Conservation (phyloP, 2,329 filamentous ascomycete genomes). For the Graphilbum sp. region DNA sequence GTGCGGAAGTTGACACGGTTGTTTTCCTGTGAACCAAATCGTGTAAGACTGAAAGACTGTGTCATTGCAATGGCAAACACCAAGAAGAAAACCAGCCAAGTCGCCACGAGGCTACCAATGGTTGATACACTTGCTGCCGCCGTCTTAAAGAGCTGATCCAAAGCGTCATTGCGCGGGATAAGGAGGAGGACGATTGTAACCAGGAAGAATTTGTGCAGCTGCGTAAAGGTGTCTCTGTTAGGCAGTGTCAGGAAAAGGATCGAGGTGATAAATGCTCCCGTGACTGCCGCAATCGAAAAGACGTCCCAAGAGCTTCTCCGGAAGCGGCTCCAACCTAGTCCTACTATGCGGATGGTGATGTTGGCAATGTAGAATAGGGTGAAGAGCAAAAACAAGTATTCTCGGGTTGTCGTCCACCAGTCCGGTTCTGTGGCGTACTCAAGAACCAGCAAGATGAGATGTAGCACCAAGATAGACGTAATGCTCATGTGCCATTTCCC, state of each 20-base stretch:
- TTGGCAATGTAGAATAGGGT: conserved; percentile 73
- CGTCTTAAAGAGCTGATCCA: conserved; percentile 98
- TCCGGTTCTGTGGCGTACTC: conserved; percentile 67
- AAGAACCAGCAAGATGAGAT: conserved; percentile 65
- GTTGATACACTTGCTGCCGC: conserved; percentile 82
- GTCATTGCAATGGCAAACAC: conserved; percentile 94
- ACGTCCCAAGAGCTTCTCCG: conserved; percentile 90
- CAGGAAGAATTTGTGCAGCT: conserved; percentile 86
- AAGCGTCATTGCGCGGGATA: conserved; percentile 89
- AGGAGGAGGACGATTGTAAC: conserved; percentile 79
- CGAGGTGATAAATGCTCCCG: conserved; percentile 69
- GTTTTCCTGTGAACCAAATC: conserved; percentile 57
- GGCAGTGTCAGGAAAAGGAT: conserved; percentile 52
- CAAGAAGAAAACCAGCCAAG: conserved; percentile 93
- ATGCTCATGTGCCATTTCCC: conserved; percentile 80
- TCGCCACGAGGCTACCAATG: conserved; percentile 83
- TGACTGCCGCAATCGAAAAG: conserved; percentile 66
- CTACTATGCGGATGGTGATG: conserved; percentile 66
- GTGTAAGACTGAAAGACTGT: conserved; percentile 86
- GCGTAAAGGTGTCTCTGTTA: conserved; percentile 47
- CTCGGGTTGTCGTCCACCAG: conserved; percentile 56
- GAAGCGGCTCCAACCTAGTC: conserved; percentile 84
- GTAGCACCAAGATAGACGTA: conserved; percentile 63
- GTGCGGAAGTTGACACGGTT: conserved; percentile 84
- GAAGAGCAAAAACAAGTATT: conserved; percentile 64